Percentiles rank a stretch among this genome's conserved stretches.
Conservation (phyloP, 1,284 basidiomycete genomes). For the Cutaneotrichosporon sp. region DNA sequence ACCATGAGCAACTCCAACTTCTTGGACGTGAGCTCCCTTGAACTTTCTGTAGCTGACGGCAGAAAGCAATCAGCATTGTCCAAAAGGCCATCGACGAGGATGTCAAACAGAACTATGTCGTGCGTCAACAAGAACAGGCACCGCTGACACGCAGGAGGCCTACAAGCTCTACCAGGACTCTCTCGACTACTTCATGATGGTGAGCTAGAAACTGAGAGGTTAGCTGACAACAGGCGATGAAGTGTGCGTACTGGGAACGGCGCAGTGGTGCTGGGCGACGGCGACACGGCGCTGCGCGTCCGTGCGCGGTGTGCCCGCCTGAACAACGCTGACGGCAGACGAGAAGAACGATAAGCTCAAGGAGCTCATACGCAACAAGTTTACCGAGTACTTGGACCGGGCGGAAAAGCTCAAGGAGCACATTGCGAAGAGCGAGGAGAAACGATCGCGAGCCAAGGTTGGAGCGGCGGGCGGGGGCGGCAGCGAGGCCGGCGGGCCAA, state of each 20-base stretch:
- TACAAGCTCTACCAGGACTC: constrained; percentile 93
- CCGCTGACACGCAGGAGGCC: constrained; percentile 57
- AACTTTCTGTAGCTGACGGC: constrained; percentile 8
- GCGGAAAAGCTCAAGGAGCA: constrained; percentile 91
- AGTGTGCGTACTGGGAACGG: constrained; percentile 55
- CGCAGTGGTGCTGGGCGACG: neutral
- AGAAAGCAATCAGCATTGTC: constrained; percentile 94
- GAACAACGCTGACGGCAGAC: constrained; percentile 52
- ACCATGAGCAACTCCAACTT: constrained; percentile 52
- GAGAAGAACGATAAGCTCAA: constrained; percentile 96
- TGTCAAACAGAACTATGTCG: constrained; percentile 79
- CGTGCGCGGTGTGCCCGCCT: neutral
- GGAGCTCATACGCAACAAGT: constrained; percentile 78
- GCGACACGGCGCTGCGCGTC: neutral
- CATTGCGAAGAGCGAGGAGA: constrained; percentile 61
- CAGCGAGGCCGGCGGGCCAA: constrained; percentile 58
- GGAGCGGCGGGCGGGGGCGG: constrained; percentile 65
- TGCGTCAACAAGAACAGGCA: constrained; percentile 15
- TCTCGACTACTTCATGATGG: constrained; percentile 96
- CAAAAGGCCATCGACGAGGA: constrained; percentile 95
- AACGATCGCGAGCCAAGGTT: constrained; percentile 67
- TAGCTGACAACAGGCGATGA: constrained; percentile 48
- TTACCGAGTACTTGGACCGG: constrained; percentile 84
- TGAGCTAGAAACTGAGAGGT: constrained; percentile 31
- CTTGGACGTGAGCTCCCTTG: constrained; percentile 48